Conservation (phyloP, 1,139 yeast species). For the Blastobotrys apis region DNA sequence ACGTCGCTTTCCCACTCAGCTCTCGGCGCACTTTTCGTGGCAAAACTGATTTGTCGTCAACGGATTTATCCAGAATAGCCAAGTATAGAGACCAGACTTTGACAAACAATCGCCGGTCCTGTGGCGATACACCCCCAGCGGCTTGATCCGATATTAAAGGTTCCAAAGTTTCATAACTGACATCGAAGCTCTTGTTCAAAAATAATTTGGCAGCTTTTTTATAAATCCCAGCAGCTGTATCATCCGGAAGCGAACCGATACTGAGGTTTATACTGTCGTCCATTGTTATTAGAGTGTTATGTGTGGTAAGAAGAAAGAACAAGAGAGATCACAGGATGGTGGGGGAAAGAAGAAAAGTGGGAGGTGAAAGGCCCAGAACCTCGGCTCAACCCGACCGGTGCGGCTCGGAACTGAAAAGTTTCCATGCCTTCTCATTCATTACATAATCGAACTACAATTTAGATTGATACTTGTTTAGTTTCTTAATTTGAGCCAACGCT, state of each 20-base stretch:
- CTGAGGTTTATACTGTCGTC: slow-evolving; percentile 12
- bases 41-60: background rate
- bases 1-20: slow-evolving; percentile 16
- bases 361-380: no score
- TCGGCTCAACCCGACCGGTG: no score
- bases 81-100: slow-evolving; percentile 27
- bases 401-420: no score
- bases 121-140: no score
- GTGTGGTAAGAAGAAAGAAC: background rate
- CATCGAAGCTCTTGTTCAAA: slow-evolving; percentile 25
- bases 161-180: slow-evolving; percentile 20
- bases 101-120: slow-evolving; percentile 21
- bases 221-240: slow-evolving; percentile 13
- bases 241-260: slow-evolving; percentile 4
- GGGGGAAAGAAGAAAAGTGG: background rate
- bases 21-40: slow-evolving; percentile 7
- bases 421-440: no score
- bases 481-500: slow-evolving; percentile 20
- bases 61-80: slow-evolving; percentile 21
- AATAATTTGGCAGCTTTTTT: slow-evolving; percentile 26
- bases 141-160: slow-evolving; percentile 2
- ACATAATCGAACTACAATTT: no score
- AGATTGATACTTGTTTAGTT: slow-evolving; percentile 7
- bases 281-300: slow-evolving; percentile 1
- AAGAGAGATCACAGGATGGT: background rate